phyloP scores from a whole-genome alignment of 352 stramenopile species.

The Aphanomyces cochlioides region DNA sequence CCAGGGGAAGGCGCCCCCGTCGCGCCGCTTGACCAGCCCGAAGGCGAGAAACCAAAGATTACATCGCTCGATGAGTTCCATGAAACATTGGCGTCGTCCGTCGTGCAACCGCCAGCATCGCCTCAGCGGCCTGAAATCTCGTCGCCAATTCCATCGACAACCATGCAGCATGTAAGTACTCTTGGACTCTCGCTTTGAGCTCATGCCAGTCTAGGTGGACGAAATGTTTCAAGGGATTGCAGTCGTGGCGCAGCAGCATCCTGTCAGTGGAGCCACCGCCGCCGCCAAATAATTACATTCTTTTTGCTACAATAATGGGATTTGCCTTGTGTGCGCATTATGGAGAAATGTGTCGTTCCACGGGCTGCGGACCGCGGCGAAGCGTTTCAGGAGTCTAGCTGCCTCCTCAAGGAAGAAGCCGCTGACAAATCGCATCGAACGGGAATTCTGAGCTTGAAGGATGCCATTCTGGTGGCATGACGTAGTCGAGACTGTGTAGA shows the following conservation, averaged over 20 bases:
- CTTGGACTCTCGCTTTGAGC: neutral
- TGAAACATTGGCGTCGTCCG: conserved; percentile 7
- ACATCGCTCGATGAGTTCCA: conserved; percentile 8
- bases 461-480: too few species aligned
- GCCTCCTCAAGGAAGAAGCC: too few species aligned
- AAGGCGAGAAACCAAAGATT: neutral
- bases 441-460: too few species aligned
- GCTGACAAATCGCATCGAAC: too few species aligned
- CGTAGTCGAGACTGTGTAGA: too few species aligned
- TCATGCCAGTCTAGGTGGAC: conserved; percentile 8
- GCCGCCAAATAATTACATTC: too few species aligned
- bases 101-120: conserved; percentile 12
- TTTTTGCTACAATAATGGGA: too few species aligned
- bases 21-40: neutral
- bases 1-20: neutral
- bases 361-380: too few species aligned
- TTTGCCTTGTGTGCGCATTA: too few species aligned
- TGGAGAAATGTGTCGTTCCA: too few species aligned
- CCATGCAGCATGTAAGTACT: conserved; percentile 3
- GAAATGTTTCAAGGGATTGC: conserved; percentile 26
- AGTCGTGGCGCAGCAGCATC: neutral
- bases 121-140: neutral
- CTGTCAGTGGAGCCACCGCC: neutral
- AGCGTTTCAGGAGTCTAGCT: too few species aligned
- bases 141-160: neutral